Percentiles rank a stretch among this genome's conserved stretches.
phyloP scores from a whole-genome alignment of 495 filamentous ascomycete species.

The Letharia columbiana region DNA sequence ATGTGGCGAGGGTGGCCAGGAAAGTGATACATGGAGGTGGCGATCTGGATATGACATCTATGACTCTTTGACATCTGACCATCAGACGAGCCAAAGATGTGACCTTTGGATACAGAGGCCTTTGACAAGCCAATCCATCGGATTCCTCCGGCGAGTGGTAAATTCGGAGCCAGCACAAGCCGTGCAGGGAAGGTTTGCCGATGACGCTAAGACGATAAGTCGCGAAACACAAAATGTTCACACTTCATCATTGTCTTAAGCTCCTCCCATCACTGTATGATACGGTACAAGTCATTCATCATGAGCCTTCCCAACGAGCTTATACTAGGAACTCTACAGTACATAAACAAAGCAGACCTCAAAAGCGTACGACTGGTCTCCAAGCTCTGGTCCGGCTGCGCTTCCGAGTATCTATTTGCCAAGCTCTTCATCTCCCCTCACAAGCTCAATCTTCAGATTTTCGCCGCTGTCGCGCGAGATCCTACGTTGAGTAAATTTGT shows the following conservation, averaged over 20 bases:
- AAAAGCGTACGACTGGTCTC: not conserved
- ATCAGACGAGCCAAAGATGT: not conserved
- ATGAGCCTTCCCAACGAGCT: constrained; percentile 3
- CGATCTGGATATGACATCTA: not conserved
- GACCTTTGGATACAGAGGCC: too few relatives aligned
- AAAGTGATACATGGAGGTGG: not conserved
- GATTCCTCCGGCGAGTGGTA: too few relatives aligned
- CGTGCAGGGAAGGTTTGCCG: constrained; percentile 3
- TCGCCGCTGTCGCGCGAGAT: not conserved
- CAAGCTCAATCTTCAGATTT: not conserved
- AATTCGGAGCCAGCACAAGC: not conserved
- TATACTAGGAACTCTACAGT: not conserved
- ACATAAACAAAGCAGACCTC: not conserved
- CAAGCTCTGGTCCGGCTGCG: not conserved
- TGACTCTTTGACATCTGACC: not conserved
- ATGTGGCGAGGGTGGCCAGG: constrained; percentile 17
- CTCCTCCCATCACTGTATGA: not conserved
- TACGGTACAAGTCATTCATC: not conserved
- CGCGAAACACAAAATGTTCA: not conserved
- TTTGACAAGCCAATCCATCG: too few relatives aligned
- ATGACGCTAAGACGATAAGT: not conserved
- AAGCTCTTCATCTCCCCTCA: constrained; percentile 8
- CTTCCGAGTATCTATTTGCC: not conserved
- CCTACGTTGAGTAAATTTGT: not conserved
- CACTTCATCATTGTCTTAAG: not conserved